Evolutionary conservation across 345 rosid genomes (phyloP).

Genomic region (Salix suchowensis): DNA sequence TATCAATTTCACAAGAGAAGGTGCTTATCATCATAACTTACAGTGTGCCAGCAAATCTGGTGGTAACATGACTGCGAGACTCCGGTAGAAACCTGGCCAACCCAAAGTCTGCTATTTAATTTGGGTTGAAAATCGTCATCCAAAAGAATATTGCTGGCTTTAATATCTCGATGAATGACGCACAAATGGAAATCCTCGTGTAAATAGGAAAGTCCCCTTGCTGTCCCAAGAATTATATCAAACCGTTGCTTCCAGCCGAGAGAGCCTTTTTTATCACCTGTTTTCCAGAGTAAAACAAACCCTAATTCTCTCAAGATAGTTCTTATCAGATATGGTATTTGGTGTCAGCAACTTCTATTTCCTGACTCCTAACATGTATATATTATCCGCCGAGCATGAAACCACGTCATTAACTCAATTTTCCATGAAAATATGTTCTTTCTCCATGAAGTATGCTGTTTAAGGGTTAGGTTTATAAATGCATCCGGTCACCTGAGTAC

Average conservation of each 20-base stretch:
- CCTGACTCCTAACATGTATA: no score
- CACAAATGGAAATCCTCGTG: slow-evolving; percentile 46
- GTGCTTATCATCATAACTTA: slow-evolving; percentile 15
- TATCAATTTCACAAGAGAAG: not conserved
- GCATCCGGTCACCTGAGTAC: no score
- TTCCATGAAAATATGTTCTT: no score
- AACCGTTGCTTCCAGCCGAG: slow-evolving; percentile 40
- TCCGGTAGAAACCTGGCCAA: slow-evolving; percentile 45
- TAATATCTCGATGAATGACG: slow-evolving; percentile 53
- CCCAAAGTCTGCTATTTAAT: slow-evolving; percentile 54
- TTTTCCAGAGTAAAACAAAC: not conserved
- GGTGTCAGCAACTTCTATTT: no score
- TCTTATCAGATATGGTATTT: no score
- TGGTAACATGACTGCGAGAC: slow-evolving; percentile 40
- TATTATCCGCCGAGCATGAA: not conserved
- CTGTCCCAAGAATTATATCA: slow-evolving; percentile 46
- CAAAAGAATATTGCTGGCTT: slow-evolving; percentile 41
- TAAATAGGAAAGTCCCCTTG: slow-evolving; percentile 46
- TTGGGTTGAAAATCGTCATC: slow-evolving; percentile 41
- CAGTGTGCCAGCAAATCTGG: slow-evolving; percentile 48
- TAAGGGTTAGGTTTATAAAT: no score
- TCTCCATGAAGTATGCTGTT: no score
- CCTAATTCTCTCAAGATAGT: no score
- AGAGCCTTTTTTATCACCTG: slow-evolving; percentile 33
- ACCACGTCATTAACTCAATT: no score